Conservation (phyloP, 495 filamentous ascomycete genomes). For the Aspergillus panamensis region DNA sequence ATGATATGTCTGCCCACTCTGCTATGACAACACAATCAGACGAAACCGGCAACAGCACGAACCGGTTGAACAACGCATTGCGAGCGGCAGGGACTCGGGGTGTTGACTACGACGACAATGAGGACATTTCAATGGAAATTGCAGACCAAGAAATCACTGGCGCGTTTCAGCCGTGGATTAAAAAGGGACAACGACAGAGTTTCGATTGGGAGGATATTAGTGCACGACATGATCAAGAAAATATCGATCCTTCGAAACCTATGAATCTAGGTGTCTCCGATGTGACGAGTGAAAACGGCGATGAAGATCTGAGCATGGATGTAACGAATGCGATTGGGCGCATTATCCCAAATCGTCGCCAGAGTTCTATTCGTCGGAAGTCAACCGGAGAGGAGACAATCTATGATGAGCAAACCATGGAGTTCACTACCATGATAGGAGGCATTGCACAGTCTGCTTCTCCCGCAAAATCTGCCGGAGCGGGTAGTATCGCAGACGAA, state of each 20-base stretch:
- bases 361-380: slow-evolving; percentile 36
- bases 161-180: slow-evolving; percentile 66
- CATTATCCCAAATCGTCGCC: slow-evolving; percentile 56
- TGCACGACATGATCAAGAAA: slow-evolving; percentile 58
- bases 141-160: slow-evolving; percentile 78
- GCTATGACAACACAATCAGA: slow-evolving; percentile 52
- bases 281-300: slow-evolving; percentile 31
- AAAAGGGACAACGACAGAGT: slow-evolving; percentile 46
- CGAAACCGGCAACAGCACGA: slow-evolving; percentile 59
- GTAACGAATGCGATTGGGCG: slow-evolving; percentile 79
- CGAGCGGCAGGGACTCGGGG: slow-evolving; percentile 64
- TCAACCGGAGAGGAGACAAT: slow-evolving; percentile 40
- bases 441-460: slow-evolving; percentile 47
- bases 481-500: slow-evolving; percentile 47
- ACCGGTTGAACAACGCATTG: slow-evolving; percentile 70
- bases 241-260: slow-evolving; percentile 52
- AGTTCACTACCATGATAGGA: slow-evolving; percentile 72
- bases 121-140: slow-evolving; percentile 66
- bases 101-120: slow-evolving; percentile 57
- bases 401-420: slow-evolving; percentile 67
- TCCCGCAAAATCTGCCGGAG: slow-evolving; percentile 35
- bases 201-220: slow-evolving; percentile 49
- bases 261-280: slow-evolving; percentile 18
- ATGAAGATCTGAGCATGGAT: slow-evolving; percentile 80
- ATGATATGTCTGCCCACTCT: slow-evolving; percentile 68